phyloP scores from a whole-genome alignment of 140 eudicot genomes.

The Senecio squalidus region DNA sequence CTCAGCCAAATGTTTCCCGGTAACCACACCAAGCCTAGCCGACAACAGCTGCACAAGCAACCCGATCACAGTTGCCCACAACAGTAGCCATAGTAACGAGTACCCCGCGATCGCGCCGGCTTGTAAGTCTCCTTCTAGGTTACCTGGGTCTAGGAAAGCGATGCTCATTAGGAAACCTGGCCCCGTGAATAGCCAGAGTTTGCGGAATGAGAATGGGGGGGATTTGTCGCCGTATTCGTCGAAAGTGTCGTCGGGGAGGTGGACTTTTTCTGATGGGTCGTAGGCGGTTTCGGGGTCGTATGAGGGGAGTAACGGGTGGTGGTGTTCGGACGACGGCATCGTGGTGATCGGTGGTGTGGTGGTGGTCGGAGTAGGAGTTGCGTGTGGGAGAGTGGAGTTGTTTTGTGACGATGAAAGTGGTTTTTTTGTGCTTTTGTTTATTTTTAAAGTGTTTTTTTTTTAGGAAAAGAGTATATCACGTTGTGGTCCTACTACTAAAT shows the following conservation, averaged over 20 bases:
- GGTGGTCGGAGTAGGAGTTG: conserved; percentile 18
- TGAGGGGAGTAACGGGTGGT: conserved; percentile 26
- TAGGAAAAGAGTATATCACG: too few species aligned
- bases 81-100: conserved; percentile 73
- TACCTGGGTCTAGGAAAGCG: conserved; percentile 94
- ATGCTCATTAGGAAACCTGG: conserved; percentile 96
- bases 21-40: conserved; percentile 94
- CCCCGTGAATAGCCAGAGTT: conserved; percentile 90
- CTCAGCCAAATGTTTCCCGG: conserved; percentile 94
- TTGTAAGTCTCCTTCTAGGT: conserved; percentile 89
- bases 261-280: conserved; percentile 58
- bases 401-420: too few species aligned
- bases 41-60: conserved; percentile 71
- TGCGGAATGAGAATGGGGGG: conserved; percentile 89
- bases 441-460: too few species aligned
- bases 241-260: conserved; percentile 26
- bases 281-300: conserved; percentile 54
- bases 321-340: conserved; percentile 37
- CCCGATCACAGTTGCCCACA: conserved; percentile 96
- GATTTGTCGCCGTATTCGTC: conserved; percentile 33
- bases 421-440: too few species aligned
- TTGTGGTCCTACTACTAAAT: too few species aligned
- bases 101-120: conserved; percentile 95
- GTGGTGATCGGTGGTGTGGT: background rate
- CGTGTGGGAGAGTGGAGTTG: background rate